Conservation (phyloP, 1,139 yeast species). For the Lodderomyces parapsilosis region DNA sequence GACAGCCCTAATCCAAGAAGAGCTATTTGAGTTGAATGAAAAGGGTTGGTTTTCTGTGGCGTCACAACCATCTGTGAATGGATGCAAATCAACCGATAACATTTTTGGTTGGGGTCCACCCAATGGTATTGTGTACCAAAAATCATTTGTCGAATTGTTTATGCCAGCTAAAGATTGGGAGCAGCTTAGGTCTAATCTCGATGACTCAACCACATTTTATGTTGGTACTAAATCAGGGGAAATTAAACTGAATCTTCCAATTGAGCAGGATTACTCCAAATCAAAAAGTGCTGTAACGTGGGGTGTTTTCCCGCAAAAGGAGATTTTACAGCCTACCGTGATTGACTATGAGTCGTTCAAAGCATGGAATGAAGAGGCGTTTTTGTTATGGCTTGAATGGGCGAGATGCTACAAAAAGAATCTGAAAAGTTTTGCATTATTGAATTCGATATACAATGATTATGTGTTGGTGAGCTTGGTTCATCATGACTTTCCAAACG, state of each 20-base stretch:
- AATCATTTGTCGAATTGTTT: slow-evolving; percentile 83
- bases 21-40: slow-evolving; percentile 72
- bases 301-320: slow-evolving; percentile 92
- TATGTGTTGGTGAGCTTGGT: slow-evolving; percentile 80
- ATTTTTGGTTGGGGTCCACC: slow-evolving; percentile 98
- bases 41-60: slow-evolving; percentile 84
- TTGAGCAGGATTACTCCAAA: slow-evolving; percentile 23
- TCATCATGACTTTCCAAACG: slow-evolving; percentile 79
- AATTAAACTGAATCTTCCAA: slow-evolving; percentile 60
- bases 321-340: slow-evolving; percentile 83
- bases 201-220: slow-evolving; percentile 61
- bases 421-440: slow-evolving; percentile 55
- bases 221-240: slow-evolving; percentile 60
- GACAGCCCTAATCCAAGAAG: slow-evolving; percentile 90
- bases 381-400: slow-evolving; percentile 91
- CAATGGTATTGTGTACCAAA: slow-evolving; percentile 87
- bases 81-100: slow-evolving; percentile 72
- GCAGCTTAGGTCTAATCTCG: slow-evolving; percentile 44
- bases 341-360: slow-evolving; percentile 84
- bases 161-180: slow-evolving; percentile 85
- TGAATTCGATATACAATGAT: slow-evolving; percentile 58
- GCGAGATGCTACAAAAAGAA: slow-evolving; percentile 67
- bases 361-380: slow-evolving; percentile 95
- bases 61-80: slow-evolving; percentile 92
- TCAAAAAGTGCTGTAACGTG: slow-evolving; percentile 81